Evolutionary conservation across 768 basidiomycete species (phyloP).

Genomic region (Tylopilus plumbeoviolaceoides): DNA sequence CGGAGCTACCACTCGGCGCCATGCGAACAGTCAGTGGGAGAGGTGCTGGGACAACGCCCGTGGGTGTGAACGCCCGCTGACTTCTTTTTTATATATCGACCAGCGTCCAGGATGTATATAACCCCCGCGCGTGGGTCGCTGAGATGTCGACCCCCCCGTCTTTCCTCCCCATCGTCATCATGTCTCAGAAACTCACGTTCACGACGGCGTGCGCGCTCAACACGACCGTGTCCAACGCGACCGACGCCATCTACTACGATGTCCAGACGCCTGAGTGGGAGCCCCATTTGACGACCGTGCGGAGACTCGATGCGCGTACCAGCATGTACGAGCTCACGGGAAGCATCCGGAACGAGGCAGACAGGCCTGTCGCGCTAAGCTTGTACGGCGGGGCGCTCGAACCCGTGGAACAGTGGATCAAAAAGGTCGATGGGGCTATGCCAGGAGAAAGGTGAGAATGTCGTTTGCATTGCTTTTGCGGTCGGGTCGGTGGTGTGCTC

Average conservation of each 20-base stretch:
- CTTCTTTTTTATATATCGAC: not conserved
- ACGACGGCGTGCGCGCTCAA: conserved; percentile 37
- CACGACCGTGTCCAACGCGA: conserved; percentile 35
- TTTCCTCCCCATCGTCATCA: not conserved
- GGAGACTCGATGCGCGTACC: conserved; percentile 29
- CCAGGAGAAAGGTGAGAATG: conserved; percentile 13
- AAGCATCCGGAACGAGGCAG: conserved; percentile 29
- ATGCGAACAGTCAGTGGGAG: not conserved
- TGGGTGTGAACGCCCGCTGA: too few species aligned
- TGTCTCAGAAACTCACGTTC: conserved; percentile 32
- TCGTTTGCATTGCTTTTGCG: not conserved
- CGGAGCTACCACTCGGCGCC: not conserved
- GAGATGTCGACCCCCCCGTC: too few species aligned
- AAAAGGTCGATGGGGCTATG: conserved; percentile 13
- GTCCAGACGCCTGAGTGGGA: conserved; percentile 38
- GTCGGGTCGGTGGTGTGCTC: not conserved
- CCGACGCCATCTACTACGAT: conserved; percentile 39
- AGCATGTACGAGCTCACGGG: conserved; percentile 30
- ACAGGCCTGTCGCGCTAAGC: conserved; percentile 29
- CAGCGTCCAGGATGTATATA: not conserved
- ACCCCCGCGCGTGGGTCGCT: not conserved
- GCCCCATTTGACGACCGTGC: conserved; percentile 31
- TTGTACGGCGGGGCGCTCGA: conserved; percentile 26
- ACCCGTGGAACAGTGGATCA: conserved; percentile 31
- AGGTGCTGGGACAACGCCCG: too few species aligned